Percentiles rank a stretch among this genome's conserved stretches.
phyloP scores from a whole-genome alignment of 495 filamentous ascomycete species.

The Xylaria flabelliformis region DNA sequence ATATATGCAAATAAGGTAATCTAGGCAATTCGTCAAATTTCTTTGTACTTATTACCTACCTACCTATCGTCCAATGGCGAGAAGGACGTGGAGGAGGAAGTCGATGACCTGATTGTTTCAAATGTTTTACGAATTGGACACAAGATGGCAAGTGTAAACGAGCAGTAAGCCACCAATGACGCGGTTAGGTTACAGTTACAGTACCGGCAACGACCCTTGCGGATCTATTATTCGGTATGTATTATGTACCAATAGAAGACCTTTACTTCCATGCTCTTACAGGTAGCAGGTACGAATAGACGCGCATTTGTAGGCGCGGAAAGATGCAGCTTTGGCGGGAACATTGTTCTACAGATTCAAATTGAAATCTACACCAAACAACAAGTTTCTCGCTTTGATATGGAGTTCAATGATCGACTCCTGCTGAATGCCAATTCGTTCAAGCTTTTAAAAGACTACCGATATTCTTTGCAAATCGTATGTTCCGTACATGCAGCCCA shows the following conservation, averaged over 20 bases:
- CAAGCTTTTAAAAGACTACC: neutral
- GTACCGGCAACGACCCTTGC: neutral
- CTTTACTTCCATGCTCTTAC: neutral
- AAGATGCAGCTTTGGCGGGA: neutral
- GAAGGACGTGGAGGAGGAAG: neutral
- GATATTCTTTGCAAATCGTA: neutral
- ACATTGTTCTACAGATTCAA: neutral
- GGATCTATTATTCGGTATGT: constrained; percentile 10
- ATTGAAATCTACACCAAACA: neutral
- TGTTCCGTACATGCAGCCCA: neutral
- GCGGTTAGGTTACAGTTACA: constrained; percentile 2
- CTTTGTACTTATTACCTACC: neutral
- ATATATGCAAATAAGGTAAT: neutral
- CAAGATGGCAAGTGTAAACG: constrained; percentile 27
- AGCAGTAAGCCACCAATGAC: constrained; percentile 19
- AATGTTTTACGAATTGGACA: constrained; percentile 13
- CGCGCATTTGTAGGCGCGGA: neutral
- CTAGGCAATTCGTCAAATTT: neutral
- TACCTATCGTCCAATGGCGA: neutral
- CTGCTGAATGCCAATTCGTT: neutral
- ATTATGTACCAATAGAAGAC: neutral
- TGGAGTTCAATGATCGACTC: constrained; percentile 2
- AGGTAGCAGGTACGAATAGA: neutral
- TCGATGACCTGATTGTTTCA: constrained; percentile 9
- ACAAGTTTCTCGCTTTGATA: neutral